Conservation (phyloP, 2,329 filamentous ascomycete species). For the Orbilia brochopaga region DNA sequence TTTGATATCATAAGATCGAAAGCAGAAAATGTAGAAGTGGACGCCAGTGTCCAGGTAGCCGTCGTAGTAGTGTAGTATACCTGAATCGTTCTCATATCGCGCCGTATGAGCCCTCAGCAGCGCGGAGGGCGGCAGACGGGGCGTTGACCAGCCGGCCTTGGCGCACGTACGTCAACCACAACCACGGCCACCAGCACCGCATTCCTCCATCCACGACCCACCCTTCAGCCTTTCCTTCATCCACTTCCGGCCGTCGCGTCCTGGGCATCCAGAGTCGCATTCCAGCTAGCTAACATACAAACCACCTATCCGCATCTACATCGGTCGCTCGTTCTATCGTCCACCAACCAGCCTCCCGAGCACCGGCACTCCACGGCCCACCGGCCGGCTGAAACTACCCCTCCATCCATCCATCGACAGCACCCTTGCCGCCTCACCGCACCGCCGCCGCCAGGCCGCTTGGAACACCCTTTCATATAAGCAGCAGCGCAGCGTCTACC, state of each 20-base stretch:
- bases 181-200: slow-evolving; percentile 16
- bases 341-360: neutral
- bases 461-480: neutral
- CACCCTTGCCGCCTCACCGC: slow-evolving; percentile 7
- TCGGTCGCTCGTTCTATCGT: neutral
- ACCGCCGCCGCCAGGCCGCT: neutral
- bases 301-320: neutral
- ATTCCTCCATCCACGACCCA: slow-evolving; percentile 1
- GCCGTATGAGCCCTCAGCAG: neutral
- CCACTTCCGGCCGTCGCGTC: neutral
- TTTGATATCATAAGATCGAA: no score
- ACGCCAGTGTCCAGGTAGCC: no score
- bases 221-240: slow-evolving; percentile 1
- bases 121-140: neutral
- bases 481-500: neutral
- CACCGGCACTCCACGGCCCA: neutral
- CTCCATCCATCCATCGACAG: slow-evolving; percentile 24
- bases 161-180: slow-evolving; percentile 47
- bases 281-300: neutral
- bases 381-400: slow-evolving; percentile 17
- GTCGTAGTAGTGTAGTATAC: no score
- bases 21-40: no score
- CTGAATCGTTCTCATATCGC: neutral
- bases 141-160: slow-evolving; percentile 18
- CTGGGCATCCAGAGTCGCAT: neutral